Evolutionary conservation across 805 yeast species (phyloP).

Genomic region (Brettanomyces sp.): DNA sequence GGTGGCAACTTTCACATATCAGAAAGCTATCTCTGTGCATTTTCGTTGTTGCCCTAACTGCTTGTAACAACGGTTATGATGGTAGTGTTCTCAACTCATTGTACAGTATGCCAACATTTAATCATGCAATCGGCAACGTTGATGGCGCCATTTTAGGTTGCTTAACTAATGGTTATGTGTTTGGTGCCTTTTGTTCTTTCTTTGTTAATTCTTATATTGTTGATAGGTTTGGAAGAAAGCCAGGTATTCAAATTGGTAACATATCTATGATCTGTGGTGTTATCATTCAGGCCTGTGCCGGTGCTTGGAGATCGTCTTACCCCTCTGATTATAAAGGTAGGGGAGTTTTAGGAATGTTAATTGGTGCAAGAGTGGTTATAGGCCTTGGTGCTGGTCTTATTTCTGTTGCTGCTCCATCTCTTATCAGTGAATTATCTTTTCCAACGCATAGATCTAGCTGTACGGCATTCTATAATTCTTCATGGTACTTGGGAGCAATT

Average conservation of each 20-base stretch:
- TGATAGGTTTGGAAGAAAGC: slow-evolving; percentile 15
- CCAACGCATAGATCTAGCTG: slow-evolving; percentile 18
- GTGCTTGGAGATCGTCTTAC: slow-evolving; percentile 29
- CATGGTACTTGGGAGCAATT: slow-evolving; percentile 35
- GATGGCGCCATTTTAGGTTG: slow-evolving; percentile 32
- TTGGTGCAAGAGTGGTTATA: slow-evolving; percentile 23
- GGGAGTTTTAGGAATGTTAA: slow-evolving; percentile 21
- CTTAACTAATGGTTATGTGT: slow-evolving; percentile 30
- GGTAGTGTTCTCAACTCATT: slow-evolving; percentile 43
- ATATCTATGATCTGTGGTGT: slow-evolving; percentile 18
- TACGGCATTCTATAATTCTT: slow-evolving; percentile 34
- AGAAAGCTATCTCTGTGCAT: neutral
- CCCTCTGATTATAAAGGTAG: neutral
- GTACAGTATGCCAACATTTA: slow-evolving; percentile 36
- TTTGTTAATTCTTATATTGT: neutral
- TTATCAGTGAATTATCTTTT: slow-evolving; percentile 23
- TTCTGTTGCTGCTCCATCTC: slow-evolving; percentile 18
- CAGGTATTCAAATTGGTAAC: slow-evolving; percentile 13
- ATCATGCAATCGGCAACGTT: slow-evolving; percentile 29
- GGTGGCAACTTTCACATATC: slow-evolving; percentile 2
- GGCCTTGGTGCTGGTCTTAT: slow-evolving; percentile 22
- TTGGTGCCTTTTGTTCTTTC: slow-evolving; percentile 23
- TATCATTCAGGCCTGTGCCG: slow-evolving; percentile 25
- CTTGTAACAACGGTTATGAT: slow-evolving; percentile 29
- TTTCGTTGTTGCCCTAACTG: slow-evolving; percentile 4